phyloP scores from a whole-genome alignment of 2,329 filamentous ascomycete genomes.

The Cryphonectria naterciae region DNA sequence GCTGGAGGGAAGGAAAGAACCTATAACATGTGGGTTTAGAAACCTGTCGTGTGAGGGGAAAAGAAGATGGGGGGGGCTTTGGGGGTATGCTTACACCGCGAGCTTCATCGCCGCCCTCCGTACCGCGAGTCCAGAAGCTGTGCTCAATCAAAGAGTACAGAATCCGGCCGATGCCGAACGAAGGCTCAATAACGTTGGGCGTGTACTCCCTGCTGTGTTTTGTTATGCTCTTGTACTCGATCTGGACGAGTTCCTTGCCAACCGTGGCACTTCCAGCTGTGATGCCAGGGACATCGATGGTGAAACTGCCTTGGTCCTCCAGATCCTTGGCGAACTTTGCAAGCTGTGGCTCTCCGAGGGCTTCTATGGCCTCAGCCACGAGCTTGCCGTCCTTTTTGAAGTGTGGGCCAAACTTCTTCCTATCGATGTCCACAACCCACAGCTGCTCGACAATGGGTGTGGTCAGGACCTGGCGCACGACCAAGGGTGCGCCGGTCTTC shows the following conservation, averaged over 20 bases:
- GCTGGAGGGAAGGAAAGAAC: conserved; percentile 60
- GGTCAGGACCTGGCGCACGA: conserved; percentile 80
- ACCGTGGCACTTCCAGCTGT: conserved; percentile 77
- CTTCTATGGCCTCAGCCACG: conserved; percentile 74
- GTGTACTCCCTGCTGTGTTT: conserved; percentile 90
- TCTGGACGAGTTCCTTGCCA: conserved; percentile 75
- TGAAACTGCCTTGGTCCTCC: conserved; percentile 72
- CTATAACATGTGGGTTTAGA: conserved; percentile 50
- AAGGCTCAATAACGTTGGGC: conserved; percentile 95
- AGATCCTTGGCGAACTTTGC: conserved; percentile 79
- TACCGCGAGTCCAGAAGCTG: conserved; percentile 84
- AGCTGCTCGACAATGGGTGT: conserved; percentile 82
- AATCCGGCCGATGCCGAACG: conserved; percentile 95
- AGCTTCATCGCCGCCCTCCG: conserved; percentile 75
- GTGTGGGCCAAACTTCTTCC: conserved; percentile 92
- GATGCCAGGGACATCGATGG: conserved; percentile 71
- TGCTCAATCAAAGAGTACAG: conserved; percentile 94
- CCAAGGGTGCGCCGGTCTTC: conserved; percentile 83
- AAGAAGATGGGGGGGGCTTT: not conserved
- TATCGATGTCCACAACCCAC: conserved; percentile 85
- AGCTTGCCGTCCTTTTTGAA: conserved; percentile 95
- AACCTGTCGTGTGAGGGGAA: not conserved
- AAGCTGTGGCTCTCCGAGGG: conserved; percentile 78
- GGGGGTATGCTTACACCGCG: conserved; percentile 70
- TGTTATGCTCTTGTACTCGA: conserved; percentile 80